Conservation (phyloP, 768 basidiomycete genomes). For the Termitomyces sp. region DNA sequence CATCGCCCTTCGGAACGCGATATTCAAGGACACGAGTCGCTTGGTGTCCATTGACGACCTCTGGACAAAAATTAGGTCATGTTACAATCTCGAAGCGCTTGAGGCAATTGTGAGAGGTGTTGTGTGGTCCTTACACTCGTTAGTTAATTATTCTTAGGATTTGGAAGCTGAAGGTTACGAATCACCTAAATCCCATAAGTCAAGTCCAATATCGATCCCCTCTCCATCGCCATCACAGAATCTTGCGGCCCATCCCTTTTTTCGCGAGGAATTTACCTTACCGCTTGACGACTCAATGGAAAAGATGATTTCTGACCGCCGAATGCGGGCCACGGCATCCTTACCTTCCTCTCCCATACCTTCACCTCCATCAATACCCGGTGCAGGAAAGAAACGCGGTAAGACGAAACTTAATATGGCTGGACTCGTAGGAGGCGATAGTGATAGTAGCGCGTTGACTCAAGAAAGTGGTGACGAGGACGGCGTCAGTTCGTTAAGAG, state of each 20-base stretch:
- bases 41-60: slow-evolving; percentile 56
- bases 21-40: slow-evolving; percentile 65
- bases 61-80: slow-evolving; percentile 68
- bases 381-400: slow-evolving; percentile 33
- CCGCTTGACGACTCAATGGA: slow-evolving; percentile 61
- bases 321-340: slow-evolving; percentile 61
- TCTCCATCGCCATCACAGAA: slow-evolving; percentile 71
- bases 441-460: slow-evolving; percentile 80
- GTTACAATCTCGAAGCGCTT: slow-evolving; percentile 72
- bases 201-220: slow-evolving; percentile 46
- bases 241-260: slow-evolving; percentile 64
- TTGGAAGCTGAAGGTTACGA: slow-evolving; percentile 41
- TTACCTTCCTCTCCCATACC: slow-evolving; percentile 55
- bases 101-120: slow-evolving; percentile 57
- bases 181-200: slow-evolving; percentile 31
- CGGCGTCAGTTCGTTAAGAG: slow-evolving; percentile 47
- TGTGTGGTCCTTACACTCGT: slow-evolving; percentile 3
- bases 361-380: slow-evolving; percentile 29
- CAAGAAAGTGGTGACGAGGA: slow-evolving; percentile 80
- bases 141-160: slow-evolving; percentile 27
- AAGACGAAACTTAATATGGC: slow-evolving; percentile 60
- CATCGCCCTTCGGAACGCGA: slow-evolving; percentile 66
- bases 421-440: slow-evolving; percentile 75
- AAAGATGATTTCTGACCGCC: slow-evolving; percentile 52
- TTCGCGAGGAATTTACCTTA: slow-evolving; percentile 62